phyloP scores from a whole-genome alignment of 805 yeast species.

The Yarrowia deformans region DNA sequence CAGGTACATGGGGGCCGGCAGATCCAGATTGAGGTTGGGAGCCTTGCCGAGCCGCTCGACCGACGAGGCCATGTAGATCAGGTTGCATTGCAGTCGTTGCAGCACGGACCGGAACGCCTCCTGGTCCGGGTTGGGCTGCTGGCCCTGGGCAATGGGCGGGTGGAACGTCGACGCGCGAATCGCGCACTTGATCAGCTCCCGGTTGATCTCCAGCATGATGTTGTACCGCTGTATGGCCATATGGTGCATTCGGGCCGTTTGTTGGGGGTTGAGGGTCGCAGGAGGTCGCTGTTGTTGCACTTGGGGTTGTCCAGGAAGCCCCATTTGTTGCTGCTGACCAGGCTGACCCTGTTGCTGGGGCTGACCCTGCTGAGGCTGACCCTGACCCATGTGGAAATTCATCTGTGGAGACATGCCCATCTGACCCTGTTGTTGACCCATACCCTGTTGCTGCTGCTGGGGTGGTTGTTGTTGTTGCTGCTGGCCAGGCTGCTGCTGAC shows the following conservation, averaged over 20 bases:
- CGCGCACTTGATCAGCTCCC: conserved; percentile 47
- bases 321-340: neutral
- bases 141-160: conserved; percentile 15
- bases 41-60: conserved; percentile 43
- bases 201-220: conserved; percentile 49
- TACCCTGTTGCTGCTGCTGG: neutral
- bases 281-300: no score
- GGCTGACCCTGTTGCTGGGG: neutral
- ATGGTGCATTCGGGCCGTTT: conserved; percentile 3
- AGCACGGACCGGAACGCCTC: conserved; percentile 45
- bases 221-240: conserved; percentile 43
- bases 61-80: conserved; percentile 49
- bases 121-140: conserved; percentile 40
- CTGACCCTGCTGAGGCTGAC: neutral
- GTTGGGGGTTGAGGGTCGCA: conserved; percentile 23
- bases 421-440: neutral
- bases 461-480: neutral
- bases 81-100: conserved; percentile 50
- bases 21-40: conserved; percentile 26
- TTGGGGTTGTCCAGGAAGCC: neutral
- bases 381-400: conserved; percentile 27
- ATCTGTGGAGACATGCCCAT: conserved; percentile 35
- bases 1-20: conserved; percentile 10
- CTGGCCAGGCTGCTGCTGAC: neutral
- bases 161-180: conserved; percentile 38